These are phyloP conservation scores for Mucor irregularis DNA, from an alignment of 371 early-diverging fungal species.

Conservation along the genomic window DNA sequence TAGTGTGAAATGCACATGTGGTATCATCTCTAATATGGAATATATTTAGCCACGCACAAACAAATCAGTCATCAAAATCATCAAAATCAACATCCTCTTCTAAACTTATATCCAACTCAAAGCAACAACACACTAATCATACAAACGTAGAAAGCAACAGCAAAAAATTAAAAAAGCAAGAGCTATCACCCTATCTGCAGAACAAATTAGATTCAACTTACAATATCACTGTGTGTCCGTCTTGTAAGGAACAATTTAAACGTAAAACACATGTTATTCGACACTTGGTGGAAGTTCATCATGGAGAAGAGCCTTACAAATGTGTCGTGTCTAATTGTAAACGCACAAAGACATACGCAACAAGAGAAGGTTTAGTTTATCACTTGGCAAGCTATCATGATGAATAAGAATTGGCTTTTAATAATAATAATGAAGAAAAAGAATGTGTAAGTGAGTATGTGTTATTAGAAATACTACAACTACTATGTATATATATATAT, in stretches of 20 bases:
- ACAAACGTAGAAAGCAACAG: background rate
- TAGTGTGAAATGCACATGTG: too few species aligned
- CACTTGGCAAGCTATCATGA: slow-evolving; percentile 33
- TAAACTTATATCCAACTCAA: background rate
- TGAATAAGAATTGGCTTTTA: background rate
- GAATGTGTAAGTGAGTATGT: too few species aligned
- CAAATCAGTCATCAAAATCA: background rate
- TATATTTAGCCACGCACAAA: background rate
- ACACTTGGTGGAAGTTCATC: slow-evolving; percentile 29
- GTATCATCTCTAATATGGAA: background rate
- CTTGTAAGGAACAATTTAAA: slow-evolving; percentile 22
- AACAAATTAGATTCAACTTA: slow-evolving; percentile 20
- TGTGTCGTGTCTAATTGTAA: slow-evolving; percentile 27
- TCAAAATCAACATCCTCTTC: background rate
- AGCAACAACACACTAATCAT: too few species aligned
- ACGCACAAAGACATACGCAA: slow-evolving; percentile 29
- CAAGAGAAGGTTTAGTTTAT: slow-evolving; percentile 33
- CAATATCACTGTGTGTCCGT: slow-evolving; percentile 22
- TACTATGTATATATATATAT: too few species aligned
- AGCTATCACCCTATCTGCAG: slow-evolving; percentile 9
- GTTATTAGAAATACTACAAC: too few species aligned
- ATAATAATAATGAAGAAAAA: background rate
- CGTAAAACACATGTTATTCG: slow-evolving; percentile 35
- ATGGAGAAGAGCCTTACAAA: slow-evolving; percentile 31
- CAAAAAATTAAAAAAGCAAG: background rate